phyloP scores from a whole-genome alignment of 805 yeast genomes.

The Cyberlindnera mississippiensis region DNA sequence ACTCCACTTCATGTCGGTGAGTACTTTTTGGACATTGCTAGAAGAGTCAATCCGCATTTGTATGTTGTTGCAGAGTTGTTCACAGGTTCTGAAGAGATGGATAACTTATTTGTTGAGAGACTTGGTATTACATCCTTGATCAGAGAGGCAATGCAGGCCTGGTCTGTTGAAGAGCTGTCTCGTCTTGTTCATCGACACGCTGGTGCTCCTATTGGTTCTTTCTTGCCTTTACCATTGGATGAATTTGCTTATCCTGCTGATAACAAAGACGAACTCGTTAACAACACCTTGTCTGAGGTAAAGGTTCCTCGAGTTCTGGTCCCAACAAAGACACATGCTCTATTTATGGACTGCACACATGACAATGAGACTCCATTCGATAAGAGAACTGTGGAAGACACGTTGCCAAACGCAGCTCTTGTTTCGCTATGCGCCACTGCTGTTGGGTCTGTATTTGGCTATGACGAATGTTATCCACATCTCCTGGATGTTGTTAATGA shows the following conservation, averaged over 20 bases:
- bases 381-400: constrained; percentile 89
- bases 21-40: constrained; percentile 79
- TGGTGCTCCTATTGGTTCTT: constrained; percentile 93
- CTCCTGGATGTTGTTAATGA: constrained; percentile 80
- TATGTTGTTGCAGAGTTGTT: constrained; percentile 94
- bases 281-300: constrained; percentile 49
- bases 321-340: constrained; percentile 81
- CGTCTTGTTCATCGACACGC: constrained; percentile 87
- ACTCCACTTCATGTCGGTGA: constrained; percentile 96
- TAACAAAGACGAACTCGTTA: constrained; percentile 20
- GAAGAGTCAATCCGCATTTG: constrained; percentile 76
- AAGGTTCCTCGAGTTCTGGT: constrained; percentile 64
- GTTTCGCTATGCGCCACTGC: constrained; percentile 93
- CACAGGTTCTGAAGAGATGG: constrained; percentile 89
- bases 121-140: constrained; percentile 85
- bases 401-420: constrained; percentile 90
- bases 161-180: constrained; percentile 83
- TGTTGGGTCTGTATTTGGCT: constrained; percentile 91
- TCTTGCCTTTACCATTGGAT: constrained; percentile 74
- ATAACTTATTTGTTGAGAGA: constrained; percentile 84
- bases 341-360: constrained; percentile 97
- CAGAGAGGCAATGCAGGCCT: constrained; percentile 97
- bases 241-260: constrained; percentile 64
- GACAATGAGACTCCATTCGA: constrained; percentile 89
- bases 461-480: constrained; percentile 86